Percentiles rank a stretch among this genome's conserved stretches.
Conservation (phyloP, 352 stramenopile species). For the Globisporangium cystogenes region DNA sequence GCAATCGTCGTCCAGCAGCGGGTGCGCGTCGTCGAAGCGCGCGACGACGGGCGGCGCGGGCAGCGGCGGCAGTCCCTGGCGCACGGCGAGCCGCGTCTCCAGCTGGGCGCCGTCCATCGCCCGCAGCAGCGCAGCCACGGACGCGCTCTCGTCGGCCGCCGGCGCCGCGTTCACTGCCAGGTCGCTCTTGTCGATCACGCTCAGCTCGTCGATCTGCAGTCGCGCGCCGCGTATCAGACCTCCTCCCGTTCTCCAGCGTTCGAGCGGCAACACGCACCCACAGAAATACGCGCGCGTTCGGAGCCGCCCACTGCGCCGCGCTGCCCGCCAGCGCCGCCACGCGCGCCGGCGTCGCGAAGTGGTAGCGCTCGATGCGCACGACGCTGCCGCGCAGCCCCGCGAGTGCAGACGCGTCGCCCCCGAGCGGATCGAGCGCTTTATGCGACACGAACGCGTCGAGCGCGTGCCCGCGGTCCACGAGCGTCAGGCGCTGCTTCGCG, state of each 20-base stretch:
- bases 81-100: slow-evolving; percentile 35
- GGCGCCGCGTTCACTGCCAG: slow-evolving; percentile 35
- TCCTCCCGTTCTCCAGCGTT: too few species aligned
- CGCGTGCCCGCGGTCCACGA: slow-evolving; percentile 44
- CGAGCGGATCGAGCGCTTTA: slow-evolving; percentile 7
- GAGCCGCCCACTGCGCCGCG: slow-evolving; percentile 3
- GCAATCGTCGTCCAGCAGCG: slow-evolving; percentile 50
- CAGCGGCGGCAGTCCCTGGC: slow-evolving; percentile 27
- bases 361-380: slow-evolving; percentile 53
- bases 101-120: slow-evolving; percentile 21
- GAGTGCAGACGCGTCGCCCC: slow-evolving; percentile 24
- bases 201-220: slow-evolving; percentile 30
- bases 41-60: background rate
- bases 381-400: slow-evolving; percentile 39
- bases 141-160: slow-evolving; percentile 20
- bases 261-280: slow-evolving; percentile 19
- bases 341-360: slow-evolving; percentile 39
- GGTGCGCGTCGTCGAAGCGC: slow-evolving; percentile 33
- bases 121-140: slow-evolving; percentile 23
- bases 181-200: slow-evolving; percentile 43
- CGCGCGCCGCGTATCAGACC: slow-evolving; percentile 1
- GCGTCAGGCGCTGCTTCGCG: slow-evolving; percentile 27
- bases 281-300: slow-evolving; percentile 24
- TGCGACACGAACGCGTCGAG: slow-evolving; percentile 46
- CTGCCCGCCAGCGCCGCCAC: slow-evolving; percentile 28